A percentile compares a stretch with the other conserved stretches of the same genome.
Evolutionary conservation across 305 asterid species (phyloP).

Genomic region (Solanum hybrid): DNA sequence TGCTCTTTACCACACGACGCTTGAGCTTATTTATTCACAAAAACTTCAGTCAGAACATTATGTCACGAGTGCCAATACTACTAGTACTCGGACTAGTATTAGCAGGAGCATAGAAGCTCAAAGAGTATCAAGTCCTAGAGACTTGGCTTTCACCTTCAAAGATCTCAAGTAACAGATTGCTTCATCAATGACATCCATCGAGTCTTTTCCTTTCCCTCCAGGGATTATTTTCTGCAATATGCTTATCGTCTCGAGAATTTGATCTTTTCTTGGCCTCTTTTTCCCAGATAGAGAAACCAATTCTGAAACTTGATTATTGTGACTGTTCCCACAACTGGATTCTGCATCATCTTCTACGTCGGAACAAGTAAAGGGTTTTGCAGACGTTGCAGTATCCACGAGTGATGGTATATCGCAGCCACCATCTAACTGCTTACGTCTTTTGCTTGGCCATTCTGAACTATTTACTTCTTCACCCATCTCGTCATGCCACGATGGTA

Average conservation of each 20-base stretch:
- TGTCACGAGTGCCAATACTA: neutral
- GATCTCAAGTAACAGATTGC: conserved; percentile 65
- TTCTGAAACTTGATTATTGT: conserved; percentile 16
- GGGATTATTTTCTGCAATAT: conserved; percentile 60
- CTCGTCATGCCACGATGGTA: conserved; percentile 28
- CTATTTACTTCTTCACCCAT: conserved; percentile 56
- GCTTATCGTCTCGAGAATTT: conserved; percentile 42
- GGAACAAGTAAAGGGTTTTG: conserved; percentile 26
- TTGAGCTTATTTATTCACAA: conserved; percentile 4
- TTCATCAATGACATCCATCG: conserved; percentile 58
- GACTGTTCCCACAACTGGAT: conserved; percentile 39
- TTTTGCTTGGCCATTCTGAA: conserved; percentile 41
- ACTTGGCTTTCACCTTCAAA: conserved; percentile 56
- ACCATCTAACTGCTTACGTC: conserved; percentile 38
- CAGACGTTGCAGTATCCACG: conserved; percentile 10
- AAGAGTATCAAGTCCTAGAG: conserved; percentile 47
- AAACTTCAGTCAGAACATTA: neutral
- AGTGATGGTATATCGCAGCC: conserved; percentile 13
- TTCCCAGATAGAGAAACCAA: conserved; percentile 13
- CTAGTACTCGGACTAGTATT: neutral
- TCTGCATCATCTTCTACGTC: conserved; percentile 54
- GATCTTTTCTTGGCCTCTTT: conserved; percentile 51
- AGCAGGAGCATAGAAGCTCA: conserved; percentile 13
- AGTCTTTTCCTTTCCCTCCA: conserved; percentile 43
- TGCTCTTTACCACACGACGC: neutral